phyloP scores from a whole-genome alignment of 768 basidiomycete species.

The Strobilomyces confusus region DNA sequence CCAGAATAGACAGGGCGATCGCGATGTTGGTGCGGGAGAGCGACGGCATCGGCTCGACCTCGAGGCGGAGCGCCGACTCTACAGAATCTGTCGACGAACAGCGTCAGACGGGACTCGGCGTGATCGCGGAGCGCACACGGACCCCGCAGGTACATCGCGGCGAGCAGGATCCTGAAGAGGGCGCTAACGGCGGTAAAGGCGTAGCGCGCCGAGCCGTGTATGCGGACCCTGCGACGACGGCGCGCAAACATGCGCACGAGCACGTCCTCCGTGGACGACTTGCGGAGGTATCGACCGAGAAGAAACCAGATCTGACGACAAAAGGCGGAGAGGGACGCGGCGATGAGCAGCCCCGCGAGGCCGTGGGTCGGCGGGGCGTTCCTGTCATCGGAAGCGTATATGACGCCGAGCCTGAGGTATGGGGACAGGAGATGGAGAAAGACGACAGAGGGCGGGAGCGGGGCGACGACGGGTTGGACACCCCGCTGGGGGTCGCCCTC shows the following conservation, averaged over 20 bases:
- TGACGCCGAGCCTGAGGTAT: slow-evolving; percentile 67
- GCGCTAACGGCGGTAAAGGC: slow-evolving; percentile 44
- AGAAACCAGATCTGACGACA: slow-evolving; percentile 73
- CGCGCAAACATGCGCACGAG: slow-evolving; percentile 58
- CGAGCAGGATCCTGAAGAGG: slow-evolving; percentile 46
- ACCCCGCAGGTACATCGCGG: slow-evolving; percentile 66
- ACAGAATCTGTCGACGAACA: slow-evolving; percentile 44
- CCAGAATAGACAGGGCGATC: slow-evolving; percentile 37
- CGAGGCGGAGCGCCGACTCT: slow-evolving; percentile 46
- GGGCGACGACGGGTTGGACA: slow-evolving; percentile 31
- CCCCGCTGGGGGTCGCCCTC: slow-evolving; percentile 29
- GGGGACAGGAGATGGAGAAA: slow-evolving; percentile 70
- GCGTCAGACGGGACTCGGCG: slow-evolving; percentile 8
- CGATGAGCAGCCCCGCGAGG: slow-evolving; percentile 46
- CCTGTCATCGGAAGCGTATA: slow-evolving; percentile 48
- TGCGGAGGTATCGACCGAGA: slow-evolving; percentile 67
- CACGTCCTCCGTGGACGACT: slow-evolving; percentile 63
- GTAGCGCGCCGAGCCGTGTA: slow-evolving; percentile 41
- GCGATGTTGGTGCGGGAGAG: slow-evolving; percentile 41
- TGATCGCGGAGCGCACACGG: slow-evolving; percentile 25
- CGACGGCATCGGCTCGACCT: slow-evolving; percentile 32
- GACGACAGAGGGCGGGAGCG: slow-evolving; percentile 52
- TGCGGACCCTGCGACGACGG: slow-evolving; percentile 47
- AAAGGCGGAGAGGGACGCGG: slow-evolving; percentile 56
- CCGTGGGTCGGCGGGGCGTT: slow-evolving; percentile 45